Evolutionary conservation across 2,329 filamentous ascomycete species (phyloP).

Genomic region (Venturia oleaginea): DNA sequence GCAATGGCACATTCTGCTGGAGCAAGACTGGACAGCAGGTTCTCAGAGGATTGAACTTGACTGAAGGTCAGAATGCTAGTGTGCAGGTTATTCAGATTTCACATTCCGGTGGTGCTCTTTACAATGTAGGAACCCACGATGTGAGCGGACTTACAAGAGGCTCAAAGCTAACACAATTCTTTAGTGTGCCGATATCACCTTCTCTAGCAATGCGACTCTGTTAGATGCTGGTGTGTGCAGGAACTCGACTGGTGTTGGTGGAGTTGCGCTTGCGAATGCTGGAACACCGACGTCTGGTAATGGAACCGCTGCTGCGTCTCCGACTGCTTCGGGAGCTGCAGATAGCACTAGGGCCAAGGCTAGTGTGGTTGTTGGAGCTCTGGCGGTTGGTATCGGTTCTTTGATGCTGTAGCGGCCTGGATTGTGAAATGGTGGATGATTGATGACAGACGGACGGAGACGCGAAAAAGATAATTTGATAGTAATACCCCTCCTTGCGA

Average conservation of each 20-base stretch:
- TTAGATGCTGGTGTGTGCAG: slow-evolving; percentile 29
- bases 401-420: background rate
- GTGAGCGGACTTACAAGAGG: no score
- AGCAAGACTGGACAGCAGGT: slow-evolving; percentile 25
- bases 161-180: no score
- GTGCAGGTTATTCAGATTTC: slow-evolving; percentile 38
- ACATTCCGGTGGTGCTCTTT: slow-evolving; percentile 32
- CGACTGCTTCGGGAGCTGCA: background rate
- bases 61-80: slow-evolving; percentile 32
- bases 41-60: slow-evolving; percentile 18
- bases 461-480: background rate
- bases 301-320: slow-evolving; percentile 2
- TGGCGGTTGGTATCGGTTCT: slow-evolving; percentile 6
- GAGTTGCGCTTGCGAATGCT: slow-evolving; percentile 23
- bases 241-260: slow-evolving; percentile 33
- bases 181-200: slow-evolving; percentile 37
- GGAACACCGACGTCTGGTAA: background rate
- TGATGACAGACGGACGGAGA: background rate
- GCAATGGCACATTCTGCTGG: slow-evolving; percentile 39
- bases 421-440: background rate
- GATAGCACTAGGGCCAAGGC: background rate
- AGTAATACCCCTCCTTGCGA: background rate
- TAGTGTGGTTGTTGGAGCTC: slow-evolving; percentile 6
- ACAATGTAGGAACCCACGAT: slow-evolving; percentile 27
- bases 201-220: slow-evolving; percentile 29